These are phyloP conservation scores for Pisolithus microcarpus DNA, from an alignment of 768 basidiomycete genomes.

Conservation along the genomic window DNA sequence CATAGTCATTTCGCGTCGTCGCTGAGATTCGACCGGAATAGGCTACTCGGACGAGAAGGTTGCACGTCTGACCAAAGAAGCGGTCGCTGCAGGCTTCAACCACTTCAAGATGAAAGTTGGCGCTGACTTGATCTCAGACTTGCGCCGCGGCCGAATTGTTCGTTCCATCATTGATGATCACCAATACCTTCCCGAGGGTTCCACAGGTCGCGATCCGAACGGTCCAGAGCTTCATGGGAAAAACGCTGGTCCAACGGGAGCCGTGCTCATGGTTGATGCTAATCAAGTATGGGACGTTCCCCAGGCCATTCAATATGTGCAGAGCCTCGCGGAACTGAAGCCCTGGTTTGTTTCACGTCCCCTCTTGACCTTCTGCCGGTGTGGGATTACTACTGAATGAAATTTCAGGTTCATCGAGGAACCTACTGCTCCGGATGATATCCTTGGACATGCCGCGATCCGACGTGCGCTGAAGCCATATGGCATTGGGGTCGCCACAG, in stretches of 20 bases:
- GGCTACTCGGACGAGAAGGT: slow-evolving; percentile 94
- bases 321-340: slow-evolving; percentile 66
- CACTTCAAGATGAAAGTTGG: slow-evolving; percentile 99
- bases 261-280: slow-evolving; percentile 94
- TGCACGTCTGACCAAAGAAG: slow-evolving; percentile 76
- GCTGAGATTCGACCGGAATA: slow-evolving; percentile 18
- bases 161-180: slow-evolving; percentile 95
- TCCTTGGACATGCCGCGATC: slow-evolving; percentile 81
- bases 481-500: slow-evolving; percentile 91
- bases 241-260: slow-evolving; percentile 91
- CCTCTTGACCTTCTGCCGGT: no score
- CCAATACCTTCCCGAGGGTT: slow-evolving; percentile 60
- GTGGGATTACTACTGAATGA: neutral
- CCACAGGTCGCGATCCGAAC: slow-evolving; percentile 51
- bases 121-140: slow-evolving; percentile 69
- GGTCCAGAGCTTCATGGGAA: slow-evolving; percentile 67
- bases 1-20: neutral
- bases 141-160: slow-evolving; percentile 82
- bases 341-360: slow-evolving; percentile 59
- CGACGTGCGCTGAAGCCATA: slow-evolving; percentile 75
- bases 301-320: slow-evolving; percentile 88
- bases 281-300: slow-evolving; percentile 97
- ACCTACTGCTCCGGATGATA: slow-evolving; percentile 92
- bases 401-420: slow-evolving; percentile 89
- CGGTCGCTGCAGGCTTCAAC: slow-evolving; percentile 83